phyloP scores from a whole-genome alignment of 257 asterid species.

The Forsythia suspensa region DNA sequence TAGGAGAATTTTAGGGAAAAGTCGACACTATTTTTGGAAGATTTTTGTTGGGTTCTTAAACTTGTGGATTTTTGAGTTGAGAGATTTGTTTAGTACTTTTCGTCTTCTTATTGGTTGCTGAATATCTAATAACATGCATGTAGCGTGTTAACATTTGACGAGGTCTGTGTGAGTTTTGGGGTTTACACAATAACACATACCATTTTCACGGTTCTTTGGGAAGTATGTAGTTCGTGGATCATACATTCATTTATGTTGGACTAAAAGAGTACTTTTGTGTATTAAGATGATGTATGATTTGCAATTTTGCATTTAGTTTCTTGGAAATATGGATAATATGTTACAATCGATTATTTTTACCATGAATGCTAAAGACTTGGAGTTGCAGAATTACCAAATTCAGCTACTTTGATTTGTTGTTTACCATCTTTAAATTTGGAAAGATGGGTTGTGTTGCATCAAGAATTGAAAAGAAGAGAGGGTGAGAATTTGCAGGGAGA shows the following conservation, averaged over 20 bases:
- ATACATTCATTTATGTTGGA: neutral
- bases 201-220: conserved; percentile 15
- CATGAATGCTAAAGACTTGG: neutral
- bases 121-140: conserved; percentile 14
- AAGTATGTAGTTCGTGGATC: neutral
- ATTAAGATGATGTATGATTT: neutral
- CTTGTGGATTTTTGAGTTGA: conserved; percentile 11
- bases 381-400: neutral
- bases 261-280: neutral
- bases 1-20: conserved; percentile 6
- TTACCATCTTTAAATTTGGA: neutral
- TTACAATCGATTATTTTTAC: neutral
- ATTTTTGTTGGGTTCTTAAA: conserved; percentile 23
- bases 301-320: neutral
- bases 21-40: conserved; percentile 9
- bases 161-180: conserved; percentile 4
- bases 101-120: conserved; percentile 21
- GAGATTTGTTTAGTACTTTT: neutral
- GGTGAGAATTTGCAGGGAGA: conserved; percentile 69
- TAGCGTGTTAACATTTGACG: neutral
- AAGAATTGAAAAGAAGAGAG: conserved; percentile 69
- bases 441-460: conserved; percentile 84
- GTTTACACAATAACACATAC: neutral
- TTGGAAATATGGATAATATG: conserved; percentile 4
- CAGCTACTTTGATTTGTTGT: neutral